Percentiles rank a stretch among this genome's conserved stretches.
These are phyloP conservation scores for Clarireedia paspali DNA, from an alignment of 2,329 filamentous ascomycete genomes.

Conservation along the genomic window DNA sequence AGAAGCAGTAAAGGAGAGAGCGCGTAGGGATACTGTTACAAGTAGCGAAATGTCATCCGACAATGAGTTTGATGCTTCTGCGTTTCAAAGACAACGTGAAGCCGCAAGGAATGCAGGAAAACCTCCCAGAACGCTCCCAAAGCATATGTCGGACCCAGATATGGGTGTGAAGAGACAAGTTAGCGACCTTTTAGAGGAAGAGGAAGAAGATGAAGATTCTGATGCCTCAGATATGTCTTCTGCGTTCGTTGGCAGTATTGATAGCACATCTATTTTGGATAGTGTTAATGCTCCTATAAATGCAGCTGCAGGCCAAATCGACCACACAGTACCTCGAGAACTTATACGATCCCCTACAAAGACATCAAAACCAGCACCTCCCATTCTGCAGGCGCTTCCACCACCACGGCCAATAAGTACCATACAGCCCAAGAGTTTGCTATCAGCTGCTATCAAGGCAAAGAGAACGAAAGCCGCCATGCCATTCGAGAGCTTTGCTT, in stretches of 20 bases:
- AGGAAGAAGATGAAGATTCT: constrained; percentile 44
- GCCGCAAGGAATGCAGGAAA: constrained; percentile 51
- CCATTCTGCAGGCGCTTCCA: constrained; percentile 58
- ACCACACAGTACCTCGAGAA: constrained; percentile 56
- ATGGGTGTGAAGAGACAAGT: constrained; percentile 26
- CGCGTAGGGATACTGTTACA: constrained; percentile 67
- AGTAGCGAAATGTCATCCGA: constrained; percentile 80
- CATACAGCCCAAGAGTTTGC: constrained; percentile 59
- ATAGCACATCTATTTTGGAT: constrained; percentile 62
- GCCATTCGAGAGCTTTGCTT: constrained; percentile 70
- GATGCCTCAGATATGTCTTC: constrained; percentile 56
- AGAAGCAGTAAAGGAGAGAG: constrained; percentile 61
- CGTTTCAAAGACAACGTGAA: constrained; percentile 56
- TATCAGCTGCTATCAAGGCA: constrained; percentile 65
- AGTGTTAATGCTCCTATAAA: constrained; percentile 51
- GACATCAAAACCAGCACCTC: constrained; percentile 49
- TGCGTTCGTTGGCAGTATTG: constrained; percentile 59
- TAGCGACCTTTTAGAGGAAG: constrained; percentile 43
- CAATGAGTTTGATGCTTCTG: constrained; percentile 64
- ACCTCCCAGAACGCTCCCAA: constrained; percentile 43
- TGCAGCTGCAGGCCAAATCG: constrained; percentile 48
- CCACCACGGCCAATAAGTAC: constrained; percentile 63
- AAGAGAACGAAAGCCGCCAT: constrained; percentile 62
- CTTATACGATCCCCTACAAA: constrained; percentile 56
- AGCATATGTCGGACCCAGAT: constrained; percentile 44